Base-by-base conservation (phyloP, 2,329 filamentous ascomycete species). In the Pyrenochaeta sp. region DNA sequence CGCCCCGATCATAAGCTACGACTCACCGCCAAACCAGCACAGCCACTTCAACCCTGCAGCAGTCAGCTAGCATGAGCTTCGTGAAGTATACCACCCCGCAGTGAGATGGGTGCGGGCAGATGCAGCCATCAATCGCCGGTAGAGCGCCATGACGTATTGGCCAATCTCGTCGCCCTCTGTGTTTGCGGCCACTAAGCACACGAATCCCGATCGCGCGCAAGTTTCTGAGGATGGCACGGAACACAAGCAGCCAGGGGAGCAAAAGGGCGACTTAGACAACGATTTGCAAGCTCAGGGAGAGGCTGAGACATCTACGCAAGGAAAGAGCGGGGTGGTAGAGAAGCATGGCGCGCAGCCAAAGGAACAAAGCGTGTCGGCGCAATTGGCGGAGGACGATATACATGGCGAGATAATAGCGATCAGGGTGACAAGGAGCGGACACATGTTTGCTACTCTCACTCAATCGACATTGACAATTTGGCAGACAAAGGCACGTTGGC, bases 401-500 rank as follows among this genome's bases (percentile, higher is more conserved):
- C 67, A 85, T 81, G 69, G 89, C 90, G 71, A 85, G 83, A 86
- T 97, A 49, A 79, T 91, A 57, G 90, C 90, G 6, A 80, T 97
- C 48, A 87, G 87, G 60, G 85, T 92, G 35, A 90, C 93, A 2
- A 87, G 93, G 39, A 88, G 85, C 50, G 93, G 93, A 35, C 89
- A 93, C 68, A 79, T 90, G 57, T 97, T 99, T 77, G 91, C 91
- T 45, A 92, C 92, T 41, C 91, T 97, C 70, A 97, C 94, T 0
- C 80, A 85, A 4, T 90, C 90, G 1, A 90, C 90, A 11, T 86
- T 99, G 74, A 92, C 90, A n/a, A 84, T 99, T 63, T 99, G 95
- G 95, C 95, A 99, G 79, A 94, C 91, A 49, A 94, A 94, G 84
- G 92, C 92, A 82, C 55, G 81, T 59, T 49, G 29, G 12, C n/a